Evolutionary conservation across 2,329 filamentous ascomycete genomes (phyloP).

Genomic region (Parascedosporium putredinis): DNA sequence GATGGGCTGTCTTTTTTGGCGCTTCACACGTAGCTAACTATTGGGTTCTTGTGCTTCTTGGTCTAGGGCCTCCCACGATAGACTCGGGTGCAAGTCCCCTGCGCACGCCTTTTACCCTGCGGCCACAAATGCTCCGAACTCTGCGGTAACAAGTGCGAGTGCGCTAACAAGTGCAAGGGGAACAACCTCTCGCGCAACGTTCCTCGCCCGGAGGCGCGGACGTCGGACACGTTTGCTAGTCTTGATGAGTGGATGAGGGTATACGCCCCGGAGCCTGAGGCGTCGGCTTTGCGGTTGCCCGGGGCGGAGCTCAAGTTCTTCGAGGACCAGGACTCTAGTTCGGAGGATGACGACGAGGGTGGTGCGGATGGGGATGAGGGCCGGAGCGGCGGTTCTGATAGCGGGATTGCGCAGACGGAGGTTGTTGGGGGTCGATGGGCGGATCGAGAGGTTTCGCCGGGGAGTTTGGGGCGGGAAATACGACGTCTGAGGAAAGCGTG

Average conservation of each 20-base stretch:
- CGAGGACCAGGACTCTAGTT: not conserved
- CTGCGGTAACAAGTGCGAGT: slow-evolving; percentile 5
- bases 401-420: no score
- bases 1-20: no score
- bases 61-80: slow-evolving; percentile 1
- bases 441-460: no score
- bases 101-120: slow-evolving; percentile 3
- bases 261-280: not conserved
- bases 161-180: not conserved
- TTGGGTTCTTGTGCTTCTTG: not conserved
- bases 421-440: no score
- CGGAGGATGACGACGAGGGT: not conserved
- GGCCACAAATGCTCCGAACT: slow-evolving; percentile 3
- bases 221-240: not conserved
- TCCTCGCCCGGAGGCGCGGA: not conserved
- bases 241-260: slow-evolving; percentile 1
- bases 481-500: not conserved
- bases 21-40: no score
- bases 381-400: no score
- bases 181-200: not conserved
- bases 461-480: not conserved
- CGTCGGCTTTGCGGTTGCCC: not conserved
- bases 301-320: not conserved
- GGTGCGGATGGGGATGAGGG: no score
- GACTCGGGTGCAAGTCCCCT: slow-evolving; percentile 1